Base-by-base conservation (phyloP, 148 eudicot species). In the Chenopodium formosanum region DNA sequence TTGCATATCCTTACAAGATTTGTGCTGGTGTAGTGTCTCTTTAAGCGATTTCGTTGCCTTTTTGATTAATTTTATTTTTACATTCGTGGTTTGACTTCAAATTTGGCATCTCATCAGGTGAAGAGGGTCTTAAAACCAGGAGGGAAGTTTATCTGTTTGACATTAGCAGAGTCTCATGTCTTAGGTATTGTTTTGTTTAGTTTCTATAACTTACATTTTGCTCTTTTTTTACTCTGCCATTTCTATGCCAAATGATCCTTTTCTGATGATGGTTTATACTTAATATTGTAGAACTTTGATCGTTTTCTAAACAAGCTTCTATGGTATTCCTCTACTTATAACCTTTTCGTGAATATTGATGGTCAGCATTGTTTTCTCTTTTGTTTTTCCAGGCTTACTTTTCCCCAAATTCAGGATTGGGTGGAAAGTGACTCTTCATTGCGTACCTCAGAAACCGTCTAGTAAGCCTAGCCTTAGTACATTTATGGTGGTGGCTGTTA, bases 91-190 rank as follows among this genome's bases (percentile, higher is more conserved):
- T n/a, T n/a, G n/a, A 69, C 77, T 1, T 70, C 74, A 9, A 60
- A 66, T 56, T 58, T 78, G 81, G 56, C 81, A 46, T 78, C 58
- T 84, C 23, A 25, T 65, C 92, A 95, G 99, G 99, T 94, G 56
- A 96, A 89, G 88, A 88, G 99, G 83, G 93, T 96, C 66, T 83
- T 94, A 75, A 94, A 90, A 83, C 62, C 53, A 32, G 97, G 92
- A 69, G 99, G 99, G 63, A 96, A 89, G 84, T 96, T 89, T 77
- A 82, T 94, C 9, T 96, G 98, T 87, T 97, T 96, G 82, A 92
- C 99, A 34, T 84, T 96, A 84, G 99, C 89, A 12, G 99, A 96
- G 86, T 87, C 93, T 79, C 99, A 94, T 74, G 99, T 96, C 37
- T 87, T 96, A 90, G 99, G 99, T 95, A 95, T 73, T 79, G 58